Evolutionary conservation across 83 land plant species (phyloP).

Genomic region (Picea abies): DNA sequence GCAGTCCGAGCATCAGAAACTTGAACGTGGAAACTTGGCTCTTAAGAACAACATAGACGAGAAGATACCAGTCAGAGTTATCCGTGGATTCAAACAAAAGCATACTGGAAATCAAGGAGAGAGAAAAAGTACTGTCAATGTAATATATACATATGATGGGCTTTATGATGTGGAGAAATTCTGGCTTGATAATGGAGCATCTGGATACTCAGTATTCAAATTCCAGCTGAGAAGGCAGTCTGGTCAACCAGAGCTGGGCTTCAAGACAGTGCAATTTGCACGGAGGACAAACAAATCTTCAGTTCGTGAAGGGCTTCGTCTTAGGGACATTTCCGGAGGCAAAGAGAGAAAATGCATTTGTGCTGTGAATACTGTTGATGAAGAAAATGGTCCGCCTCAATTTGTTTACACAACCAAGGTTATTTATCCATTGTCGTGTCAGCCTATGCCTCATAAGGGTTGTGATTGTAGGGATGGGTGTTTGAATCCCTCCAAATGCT

Average conservation of each 20-base stretch:
- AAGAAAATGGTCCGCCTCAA: conserved; percentile 40
- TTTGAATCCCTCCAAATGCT: conserved; percentile 2
- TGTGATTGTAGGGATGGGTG: conserved; percentile 30
- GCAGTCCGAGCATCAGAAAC: conserved; percentile 39
- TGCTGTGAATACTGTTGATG: conserved; percentile 68
- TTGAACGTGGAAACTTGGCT: conserved; percentile 77
- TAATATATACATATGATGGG: conserved; percentile 73
- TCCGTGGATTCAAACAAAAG: conserved; percentile 45
- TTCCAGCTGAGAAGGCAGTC: conserved; percentile 59
- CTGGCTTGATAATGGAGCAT: conserved; percentile 39
- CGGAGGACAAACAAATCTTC: conserved; percentile 23
- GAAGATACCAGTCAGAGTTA: conserved; percentile 64
- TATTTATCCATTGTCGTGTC: conserved; percentile 47
- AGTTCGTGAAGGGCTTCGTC: conserved; percentile 35
- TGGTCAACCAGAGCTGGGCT: conserved; percentile 69
- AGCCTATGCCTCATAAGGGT: conserved; percentile 35
- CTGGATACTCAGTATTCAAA: conserved; percentile 59
- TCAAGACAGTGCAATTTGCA: conserved; percentile 27
- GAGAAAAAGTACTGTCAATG: conserved; percentile 18
- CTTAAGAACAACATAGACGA: conserved; percentile 49
- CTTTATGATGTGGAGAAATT: conserved; percentile 67
- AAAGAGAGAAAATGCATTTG: conserved; percentile 62
- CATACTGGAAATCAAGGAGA: background rate
- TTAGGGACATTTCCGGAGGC: conserved; percentile 68
- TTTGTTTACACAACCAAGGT: conserved; percentile 59